Evolutionary conservation across 1,139 yeast genomes (phyloP), one percentile per base, ranked within the genome.

Genomic region (Martiniozyma asiatica): DNA sequence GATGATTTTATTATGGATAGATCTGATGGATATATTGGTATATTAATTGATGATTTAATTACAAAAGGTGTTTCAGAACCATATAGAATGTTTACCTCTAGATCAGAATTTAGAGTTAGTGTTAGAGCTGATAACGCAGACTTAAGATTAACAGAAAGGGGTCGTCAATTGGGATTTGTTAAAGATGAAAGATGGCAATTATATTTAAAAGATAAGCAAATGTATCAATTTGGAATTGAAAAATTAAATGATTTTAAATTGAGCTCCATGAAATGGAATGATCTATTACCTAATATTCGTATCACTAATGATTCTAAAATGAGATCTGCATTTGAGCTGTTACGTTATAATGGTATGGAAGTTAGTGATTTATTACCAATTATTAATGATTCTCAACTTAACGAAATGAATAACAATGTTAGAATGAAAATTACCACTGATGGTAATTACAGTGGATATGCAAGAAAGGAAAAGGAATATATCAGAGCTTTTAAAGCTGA

Each of bases 31-130:
- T 87, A 82, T 47, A 66, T 84, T 36, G 99, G 98, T 1, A 94
- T 89, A 6, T 59, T 92, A 36, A 77, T 92, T 26, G 98, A 92
- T 53, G 99, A 92, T 56, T 62, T 92, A 42, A 80, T 85, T 22
- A 87, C 96, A 1, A 84, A 85, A 55, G 99, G 98, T 13, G 95
- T 92, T 1, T 87, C 79, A 37, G 99, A 92, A 50, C 99, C 99
- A 1, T 92, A 92, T 51, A 64, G 99, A 39, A 92, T 92, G 98
- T 92, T 92, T 49, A 92, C 98, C 0, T 84, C 96, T 3, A 66
- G 99, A 33, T 81, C 94, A 0, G 99, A 92, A 50, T 92, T 84
- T 52, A 64, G 98, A 47, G 71, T 92, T 25, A 76, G 87, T 18
- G 79, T 85, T 7, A 64, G 99, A 35, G 75, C 95, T 1, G 98